These are phyloP conservation scores for Entelexis sorbosivorans DNA, from an alignment of 1,139 yeast genomes.

Conservation along the genomic window DNA sequence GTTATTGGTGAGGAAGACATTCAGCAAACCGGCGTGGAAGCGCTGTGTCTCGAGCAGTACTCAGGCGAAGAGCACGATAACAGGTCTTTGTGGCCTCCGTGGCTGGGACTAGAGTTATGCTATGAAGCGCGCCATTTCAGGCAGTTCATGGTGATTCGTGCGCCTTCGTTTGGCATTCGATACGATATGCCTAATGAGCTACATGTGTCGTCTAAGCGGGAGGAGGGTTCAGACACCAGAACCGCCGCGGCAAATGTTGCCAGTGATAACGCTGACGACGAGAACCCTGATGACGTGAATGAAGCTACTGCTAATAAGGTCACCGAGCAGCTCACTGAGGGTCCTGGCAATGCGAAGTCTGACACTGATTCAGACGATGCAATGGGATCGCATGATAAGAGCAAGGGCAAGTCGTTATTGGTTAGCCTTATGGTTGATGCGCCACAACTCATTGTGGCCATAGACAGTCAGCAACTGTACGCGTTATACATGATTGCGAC, in stretches of 20 bases:
- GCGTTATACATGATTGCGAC: slow-evolving; percentile 53
- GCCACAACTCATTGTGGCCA: slow-evolving; percentile 56
- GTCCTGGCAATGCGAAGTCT: neutral
- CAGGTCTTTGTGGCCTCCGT: slow-evolving; percentile 60
- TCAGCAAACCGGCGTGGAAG: slow-evolving; percentile 31
- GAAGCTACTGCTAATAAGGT: neutral
- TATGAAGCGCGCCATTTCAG: slow-evolving; percentile 52
- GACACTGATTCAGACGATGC: slow-evolving; percentile 14
- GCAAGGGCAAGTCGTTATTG: slow-evolving; percentile 8
- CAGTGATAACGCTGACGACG: neutral
- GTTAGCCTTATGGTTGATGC: slow-evolving; percentile 38
- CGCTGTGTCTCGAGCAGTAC: slow-evolving; percentile 27
- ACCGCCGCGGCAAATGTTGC: neutral
- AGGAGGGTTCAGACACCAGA: neutral
- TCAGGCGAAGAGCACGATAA: slow-evolving; percentile 26
- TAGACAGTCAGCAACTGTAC: slow-evolving; percentile 65
- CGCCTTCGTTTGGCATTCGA: slow-evolving; percentile 51
- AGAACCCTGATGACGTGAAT: neutral
- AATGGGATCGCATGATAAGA: slow-evolving; percentile 13
- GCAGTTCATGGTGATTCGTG: slow-evolving; percentile 49
- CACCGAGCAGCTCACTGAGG: neutral
- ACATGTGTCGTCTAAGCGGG: slow-evolving; percentile 33
- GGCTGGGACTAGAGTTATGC: slow-evolving; percentile 61
- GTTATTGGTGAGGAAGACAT: slow-evolving; percentile 46
- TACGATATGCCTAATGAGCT: slow-evolving; percentile 57